These are phyloP conservation scores for Aspergillus awamori DNA, from an alignment of 2,329 filamentous ascomycete species.

Conservation along the genomic window DNA sequence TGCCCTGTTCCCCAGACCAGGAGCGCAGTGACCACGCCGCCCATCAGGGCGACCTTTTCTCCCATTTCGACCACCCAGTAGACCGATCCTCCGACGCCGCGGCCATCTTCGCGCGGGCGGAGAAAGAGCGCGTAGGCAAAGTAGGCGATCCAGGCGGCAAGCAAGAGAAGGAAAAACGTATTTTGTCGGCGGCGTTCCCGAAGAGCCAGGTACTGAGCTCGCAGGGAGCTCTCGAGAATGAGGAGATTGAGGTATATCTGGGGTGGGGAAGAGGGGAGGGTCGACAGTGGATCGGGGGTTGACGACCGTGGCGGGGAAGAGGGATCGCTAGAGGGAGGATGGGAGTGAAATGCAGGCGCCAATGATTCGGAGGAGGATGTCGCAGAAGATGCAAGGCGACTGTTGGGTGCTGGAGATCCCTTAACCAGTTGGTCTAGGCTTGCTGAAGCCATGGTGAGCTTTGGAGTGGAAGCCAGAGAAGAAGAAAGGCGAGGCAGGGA, in stretches of 20 bases:
- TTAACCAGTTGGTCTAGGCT: slow-evolving; percentile 88
- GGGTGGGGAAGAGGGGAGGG: slow-evolving; percentile 84
- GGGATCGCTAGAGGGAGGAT: slow-evolving; percentile 35
- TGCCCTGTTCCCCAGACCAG: slow-evolving; percentile 94
- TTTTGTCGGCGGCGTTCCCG: slow-evolving; percentile 87
- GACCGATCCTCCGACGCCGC: slow-evolving; percentile 85
- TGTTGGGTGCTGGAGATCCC: slow-evolving; percentile 72
- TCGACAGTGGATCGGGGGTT: slow-evolving; percentile 70
- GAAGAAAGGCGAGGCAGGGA: slow-evolving; percentile 5
- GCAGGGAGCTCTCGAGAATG: slow-evolving; percentile 91
- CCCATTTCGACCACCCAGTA: slow-evolving; percentile 94
- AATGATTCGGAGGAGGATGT: slow-evolving; percentile 29
- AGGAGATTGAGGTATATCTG: slow-evolving; percentile 98
- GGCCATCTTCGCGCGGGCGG: slow-evolving; percentile 92
- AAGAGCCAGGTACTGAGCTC: slow-evolving; percentile 88
- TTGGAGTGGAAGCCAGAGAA: slow-evolving; percentile 18
- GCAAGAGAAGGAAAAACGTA: slow-evolving; percentile 82
- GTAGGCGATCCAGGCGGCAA: slow-evolving; percentile 77
- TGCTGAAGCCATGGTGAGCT: slow-evolving; percentile 59
- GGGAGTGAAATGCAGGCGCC: slow-evolving; percentile 19
- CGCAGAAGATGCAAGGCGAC: slow-evolving; percentile 39
- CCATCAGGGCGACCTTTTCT: slow-evolving; percentile 89
- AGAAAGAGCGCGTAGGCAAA: slow-evolving; percentile 92
- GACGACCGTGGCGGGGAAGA: slow-evolving; percentile 50
- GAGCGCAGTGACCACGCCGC: slow-evolving; percentile 81